phyloP scores from a whole-genome alignment of 2,329 filamentous ascomycete genomes.

The Alternaria panax region DNA sequence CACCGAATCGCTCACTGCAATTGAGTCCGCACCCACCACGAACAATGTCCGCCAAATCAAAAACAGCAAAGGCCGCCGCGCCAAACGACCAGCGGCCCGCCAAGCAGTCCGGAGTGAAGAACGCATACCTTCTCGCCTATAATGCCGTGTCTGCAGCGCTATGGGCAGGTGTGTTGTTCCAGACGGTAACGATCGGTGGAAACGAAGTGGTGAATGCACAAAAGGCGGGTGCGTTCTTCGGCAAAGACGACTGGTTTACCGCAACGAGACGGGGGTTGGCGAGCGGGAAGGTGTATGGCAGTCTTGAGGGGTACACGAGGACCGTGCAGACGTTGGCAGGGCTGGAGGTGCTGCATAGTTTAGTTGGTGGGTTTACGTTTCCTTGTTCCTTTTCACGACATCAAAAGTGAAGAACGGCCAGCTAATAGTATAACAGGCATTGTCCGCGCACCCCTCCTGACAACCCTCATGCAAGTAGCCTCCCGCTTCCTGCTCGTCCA shows the following conservation, averaged over 20 bases:
- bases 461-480: slow-evolving; percentile 88
- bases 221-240: slow-evolving; percentile 23
- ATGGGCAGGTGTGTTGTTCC: slow-evolving; percentile 79
- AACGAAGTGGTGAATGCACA: slow-evolving; percentile 22
- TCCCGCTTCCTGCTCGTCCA: slow-evolving; percentile 89
- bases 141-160: slow-evolving; percentile 79
- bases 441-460: slow-evolving; percentile 83
- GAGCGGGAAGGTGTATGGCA: slow-evolving; percentile 63
- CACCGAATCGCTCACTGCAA: not conserved
- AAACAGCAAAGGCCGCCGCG: not conserved
- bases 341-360: slow-evolving; percentile 83
- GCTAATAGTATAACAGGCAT: slow-evolving; percentile 64
- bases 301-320: slow-evolving; percentile 72
- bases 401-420: not conserved
- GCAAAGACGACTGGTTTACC: slow-evolving; percentile 11
- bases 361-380: slow-evolving; percentile 65
- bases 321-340: slow-evolving; percentile 84
- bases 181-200: slow-evolving; percentile 65
- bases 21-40: not conserved
- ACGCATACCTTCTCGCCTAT: slow-evolving; percentile 79
- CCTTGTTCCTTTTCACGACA: not conserved
- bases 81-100: slow-evolving; percentile 11
- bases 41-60: slow-evolving; percentile 11
- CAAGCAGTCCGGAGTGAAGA: slow-evolving; percentile 27
- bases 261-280: slow-evolving; percentile 25